Base-by-base conservation (phyloP, 768 basidiomycete genomes). In the Kwoniella mangroviensis region DNA sequence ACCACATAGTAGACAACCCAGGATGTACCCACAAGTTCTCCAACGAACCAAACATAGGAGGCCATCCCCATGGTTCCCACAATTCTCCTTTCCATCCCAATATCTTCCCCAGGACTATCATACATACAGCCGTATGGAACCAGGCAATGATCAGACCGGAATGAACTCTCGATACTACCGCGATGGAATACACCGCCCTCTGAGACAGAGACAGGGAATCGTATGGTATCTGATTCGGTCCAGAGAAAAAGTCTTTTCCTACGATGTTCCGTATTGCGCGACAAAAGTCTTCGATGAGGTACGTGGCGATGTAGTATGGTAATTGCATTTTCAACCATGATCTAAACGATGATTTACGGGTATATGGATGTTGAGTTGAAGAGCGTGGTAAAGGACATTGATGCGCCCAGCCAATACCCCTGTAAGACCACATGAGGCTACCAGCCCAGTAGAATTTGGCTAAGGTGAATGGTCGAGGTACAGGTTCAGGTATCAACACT, bases 11-110 rank as follows among this genome's bases (percentile, higher is more conserved):
- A 13, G 70, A 61, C 53, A 80, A 52, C 12, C 77, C 77, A n/a
- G 79, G 77, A 67, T 73, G 63, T 45, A 26, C 64, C 75, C 75
- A 78, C 22, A 80, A 24, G n/a, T 80, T 71, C 1, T 41, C 26
- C 34, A 77, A 42, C 15, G 45, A 57, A 7, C 76, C 79, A 63
- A 78, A 77, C 4, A 77, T 26, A 55, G 79, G 79, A 10, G 79
- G 74, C 69, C 72, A 78, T 13, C 79, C 79, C 74, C 74, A 80
- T 11, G 77, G 77, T 28, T 62, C 69, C 59, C 65, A 78, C 61
- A 75, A 51, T 43, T 80, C 77, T 2, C 72, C 73, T 45, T 78
- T 72, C 73, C 74, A 75, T 4, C 74, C 75, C 42, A 78, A 19
- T 2, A 71, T 6, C 1, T 75, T 75, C 5, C 79, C 79, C 7